A percentile compares a stretch with the other conserved stretches of the same genome.
Evolutionary conservation across 495 filamentous ascomycete species (phyloP).

Genomic region (Neurospora discreta): DNA sequence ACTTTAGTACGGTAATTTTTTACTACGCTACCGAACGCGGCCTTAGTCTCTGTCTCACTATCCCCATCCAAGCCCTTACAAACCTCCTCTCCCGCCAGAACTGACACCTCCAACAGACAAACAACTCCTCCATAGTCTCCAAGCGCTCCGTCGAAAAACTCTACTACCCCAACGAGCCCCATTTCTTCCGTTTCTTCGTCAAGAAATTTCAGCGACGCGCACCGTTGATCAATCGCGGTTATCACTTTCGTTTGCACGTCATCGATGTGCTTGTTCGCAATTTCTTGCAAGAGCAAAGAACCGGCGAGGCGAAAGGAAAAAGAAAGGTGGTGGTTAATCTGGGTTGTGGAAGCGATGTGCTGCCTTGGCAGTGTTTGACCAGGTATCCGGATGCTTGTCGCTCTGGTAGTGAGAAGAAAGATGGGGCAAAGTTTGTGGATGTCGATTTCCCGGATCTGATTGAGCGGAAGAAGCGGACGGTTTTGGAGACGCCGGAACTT

Average conservation of each 20-base stretch:
- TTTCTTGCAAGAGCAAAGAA: slow-evolving; percentile 52
- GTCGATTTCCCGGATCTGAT: slow-evolving; percentile 82
- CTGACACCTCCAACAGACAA: slow-evolving; percentile 46
- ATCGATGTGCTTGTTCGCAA: slow-evolving; percentile 59
- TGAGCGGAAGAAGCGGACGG: slow-evolving; percentile 55
- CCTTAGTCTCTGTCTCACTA: too few relatives aligned
- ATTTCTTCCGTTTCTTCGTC: slow-evolving; percentile 82
- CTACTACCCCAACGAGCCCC: slow-evolving; percentile 60
- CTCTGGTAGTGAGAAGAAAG: slow-evolving; percentile 24
- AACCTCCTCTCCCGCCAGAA: neutral
- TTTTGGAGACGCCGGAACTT: slow-evolving; percentile 50
- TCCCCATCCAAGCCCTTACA: too few relatives aligned
- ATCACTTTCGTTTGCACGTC: slow-evolving; percentile 75
- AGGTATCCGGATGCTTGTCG: slow-evolving; percentile 36
- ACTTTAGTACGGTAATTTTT: too few relatives aligned
- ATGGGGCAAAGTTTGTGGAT: slow-evolving; percentile 59
- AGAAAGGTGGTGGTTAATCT: slow-evolving; percentile 73
- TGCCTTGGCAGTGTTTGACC: slow-evolving; percentile 74
- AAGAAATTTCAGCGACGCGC: slow-evolving; percentile 68
- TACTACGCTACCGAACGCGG: too few relatives aligned
- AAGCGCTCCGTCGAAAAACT: slow-evolving; percentile 81
- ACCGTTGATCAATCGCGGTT: slow-evolving; percentile 79
- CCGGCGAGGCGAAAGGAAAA: slow-evolving; percentile 19
- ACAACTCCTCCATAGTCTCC: slow-evolving; percentile 80
- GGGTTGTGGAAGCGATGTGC: slow-evolving; percentile 63